Conservation (phyloP, 1,284 basidiomycete genomes). For the Xerocomus alliaceus region DNA sequence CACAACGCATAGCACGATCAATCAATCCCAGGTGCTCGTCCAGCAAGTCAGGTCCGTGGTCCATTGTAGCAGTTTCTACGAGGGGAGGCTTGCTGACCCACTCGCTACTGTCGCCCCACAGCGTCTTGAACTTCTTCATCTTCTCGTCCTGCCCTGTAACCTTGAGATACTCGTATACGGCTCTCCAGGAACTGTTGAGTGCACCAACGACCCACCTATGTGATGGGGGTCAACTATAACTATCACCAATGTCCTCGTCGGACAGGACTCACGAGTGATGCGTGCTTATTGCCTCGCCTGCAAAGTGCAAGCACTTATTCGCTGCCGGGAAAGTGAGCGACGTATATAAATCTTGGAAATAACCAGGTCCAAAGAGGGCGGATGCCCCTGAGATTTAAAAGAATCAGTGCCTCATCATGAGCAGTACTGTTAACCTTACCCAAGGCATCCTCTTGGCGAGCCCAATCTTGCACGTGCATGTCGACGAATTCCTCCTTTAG, state of each 20-base stretch:
- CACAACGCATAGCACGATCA: not conserved
- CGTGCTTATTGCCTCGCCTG: constrained; percentile 26
- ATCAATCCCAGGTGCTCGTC: constrained; percentile 17
- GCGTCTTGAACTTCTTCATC: constrained; percentile 12
- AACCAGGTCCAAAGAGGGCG: constrained; percentile 17
- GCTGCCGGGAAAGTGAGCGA: constrained; percentile 22
- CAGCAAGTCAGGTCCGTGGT: not conserved
- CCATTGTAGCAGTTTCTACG: not conserved
- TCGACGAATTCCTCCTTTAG: constrained; percentile 12
- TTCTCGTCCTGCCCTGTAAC: constrained; percentile 18
- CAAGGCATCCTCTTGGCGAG: constrained; percentile 6
- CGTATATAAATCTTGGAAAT: constrained; percentile 17
- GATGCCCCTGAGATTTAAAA: constrained; percentile 14
- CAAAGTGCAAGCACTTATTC: constrained; percentile 23
- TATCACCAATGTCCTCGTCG: not conserved
- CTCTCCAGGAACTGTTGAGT: constrained; percentile 27
- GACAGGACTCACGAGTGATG: constrained; percentile 19
- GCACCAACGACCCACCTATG: constrained; percentile 21
- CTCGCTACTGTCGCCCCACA: constrained; percentile 33
- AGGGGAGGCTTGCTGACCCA: constrained; percentile 14
- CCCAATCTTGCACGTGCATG: constrained; percentile 24
- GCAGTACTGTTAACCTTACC: constrained; percentile 3
- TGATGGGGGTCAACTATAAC: not conserved
- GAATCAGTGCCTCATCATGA: not conserved
- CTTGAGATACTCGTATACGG: constrained; percentile 31